Conservation (phyloP, 2,329 filamentous ascomycete genomes). For the Exophiala sp. region DNA sequence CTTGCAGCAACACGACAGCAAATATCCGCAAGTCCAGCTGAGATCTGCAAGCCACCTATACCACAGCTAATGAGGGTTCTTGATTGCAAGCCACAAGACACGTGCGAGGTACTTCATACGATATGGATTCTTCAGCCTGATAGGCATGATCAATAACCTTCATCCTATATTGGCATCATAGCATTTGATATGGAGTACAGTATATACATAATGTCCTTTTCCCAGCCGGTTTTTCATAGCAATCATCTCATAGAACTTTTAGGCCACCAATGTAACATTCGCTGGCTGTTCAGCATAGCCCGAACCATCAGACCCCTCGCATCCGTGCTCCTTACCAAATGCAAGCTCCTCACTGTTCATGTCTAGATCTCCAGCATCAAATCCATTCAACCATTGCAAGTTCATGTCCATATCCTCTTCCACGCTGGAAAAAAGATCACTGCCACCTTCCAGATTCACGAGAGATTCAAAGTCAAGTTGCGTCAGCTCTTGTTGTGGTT, state of each 20-base stretch:
- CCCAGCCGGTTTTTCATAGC: neutral
- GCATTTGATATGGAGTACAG: neutral
- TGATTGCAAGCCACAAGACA: too few relatives aligned
- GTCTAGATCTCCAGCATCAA: constrained; percentile 16
- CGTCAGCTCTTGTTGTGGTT: constrained; percentile 23
- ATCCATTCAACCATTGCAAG: constrained; percentile 25
- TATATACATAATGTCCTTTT: neutral
- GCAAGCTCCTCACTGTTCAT: constrained; percentile 7
- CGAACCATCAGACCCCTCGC: neutral
- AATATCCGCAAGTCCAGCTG: neutral
- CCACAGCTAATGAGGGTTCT: neutral
- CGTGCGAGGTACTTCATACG: too few relatives aligned
- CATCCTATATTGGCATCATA: too few relatives aligned
- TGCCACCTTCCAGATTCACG: constrained; percentile 44
- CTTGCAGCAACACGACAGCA: neutral
- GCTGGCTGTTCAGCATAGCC: constrained; percentile 18
- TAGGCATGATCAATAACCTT: too few relatives aligned
- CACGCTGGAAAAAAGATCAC: constrained; percentile 11
- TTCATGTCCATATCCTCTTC: constrained; percentile 22
- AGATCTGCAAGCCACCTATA: neutral
- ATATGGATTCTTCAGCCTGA: too few relatives aligned
- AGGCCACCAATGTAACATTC: constrained; percentile 9
- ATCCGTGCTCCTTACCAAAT: constrained; percentile 2
- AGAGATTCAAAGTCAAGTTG: constrained; percentile 46
- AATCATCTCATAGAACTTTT: constrained; percentile 1